Base-by-base conservation (phyloP, 1,284 basidiomycete species). In the Ganoderma sinense region DNA sequence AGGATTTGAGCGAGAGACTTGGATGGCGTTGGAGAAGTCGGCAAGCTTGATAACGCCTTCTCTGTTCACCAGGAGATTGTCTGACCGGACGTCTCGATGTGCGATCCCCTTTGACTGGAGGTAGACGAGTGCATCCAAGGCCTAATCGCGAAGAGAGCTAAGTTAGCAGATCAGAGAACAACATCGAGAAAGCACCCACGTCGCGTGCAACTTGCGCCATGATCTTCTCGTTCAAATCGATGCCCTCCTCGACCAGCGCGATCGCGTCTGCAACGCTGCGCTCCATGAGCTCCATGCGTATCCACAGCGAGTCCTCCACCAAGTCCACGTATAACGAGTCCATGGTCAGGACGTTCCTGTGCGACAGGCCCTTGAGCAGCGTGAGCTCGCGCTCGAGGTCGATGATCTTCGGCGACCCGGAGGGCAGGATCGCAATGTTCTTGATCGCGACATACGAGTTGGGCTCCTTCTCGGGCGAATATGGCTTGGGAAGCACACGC, bases 281-380 rank as follows among this genome's bases (percentile, higher is more conserved):
- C 76, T 94, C 92, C 93, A 94, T 94, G 36, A 94, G 85, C 77
- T 94, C 93, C 94, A 95, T 95, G 69, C 90, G 83, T 64, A 95
- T 89, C 93, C 94, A 95, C 56, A 95, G 80, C 69, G 88, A 86
- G 74, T 91, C 89, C 66, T 90, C 90, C 40, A 83, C 82, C 13
- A 89, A 77, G 75, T 91, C 88, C 29, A 93, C 89, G 78, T 93
- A 94, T 33, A 93, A 78, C 51, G 84, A 87, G 74, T 94, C 91
- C 82, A 93, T 86, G 4, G 83, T 80, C 18, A 94, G 80, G 8
- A 94, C 77, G 78, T 93, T 87, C 71, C 85, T 83, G 74, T 93
- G 88, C 63, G 83, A 78, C 43, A 91, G 69, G 11, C 84, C 84
- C 59, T 81, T 85, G 84, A 93, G 84, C 63, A 94, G 70, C 14